Percentiles rank a stretch among this genome's conserved stretches.
Conservation (phyloP, 1,284 basidiomycete species). For the Apiotrichum veenhuisii region DNA sequence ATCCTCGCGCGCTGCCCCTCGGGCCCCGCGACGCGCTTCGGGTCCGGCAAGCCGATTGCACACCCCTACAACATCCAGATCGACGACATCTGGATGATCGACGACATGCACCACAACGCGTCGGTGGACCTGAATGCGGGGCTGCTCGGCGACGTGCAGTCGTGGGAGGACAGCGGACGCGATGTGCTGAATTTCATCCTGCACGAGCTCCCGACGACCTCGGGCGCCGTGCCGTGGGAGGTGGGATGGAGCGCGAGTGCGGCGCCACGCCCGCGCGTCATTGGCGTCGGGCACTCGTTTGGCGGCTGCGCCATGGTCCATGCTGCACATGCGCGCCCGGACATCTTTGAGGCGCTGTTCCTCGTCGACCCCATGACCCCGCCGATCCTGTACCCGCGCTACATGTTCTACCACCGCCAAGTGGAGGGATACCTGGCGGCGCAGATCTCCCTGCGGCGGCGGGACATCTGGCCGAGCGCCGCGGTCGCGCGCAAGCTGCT, state of each 20-base stretch:
- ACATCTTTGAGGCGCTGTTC: constrained; percentile 67
- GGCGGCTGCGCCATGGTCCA: constrained; percentile 65
- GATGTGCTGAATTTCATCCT: constrained; percentile 48
- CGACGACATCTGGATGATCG: constrained; percentile 75
- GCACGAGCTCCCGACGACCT: constrained; percentile 45
- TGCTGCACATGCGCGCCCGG: constrained; percentile 61
- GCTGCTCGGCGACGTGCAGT: constrained; percentile 49
- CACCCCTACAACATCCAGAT: constrained; percentile 39
- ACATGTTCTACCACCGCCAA: background rate
- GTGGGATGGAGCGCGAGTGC: constrained; percentile 51
- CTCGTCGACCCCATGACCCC: constrained; percentile 66
- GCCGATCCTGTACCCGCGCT: background rate
- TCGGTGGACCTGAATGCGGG: constrained; percentile 63
- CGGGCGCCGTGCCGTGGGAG: background rate
- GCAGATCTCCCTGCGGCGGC: constrained; percentile 53
- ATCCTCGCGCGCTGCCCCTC: constrained; percentile 38
- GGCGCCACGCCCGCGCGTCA: constrained; percentile 13
- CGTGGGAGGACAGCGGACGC: constrained; percentile 49
- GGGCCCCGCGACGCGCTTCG: background rate
- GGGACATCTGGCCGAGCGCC: constrained; percentile 57
- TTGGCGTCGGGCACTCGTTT: constrained; percentile 75
- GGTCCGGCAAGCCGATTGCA: background rate
- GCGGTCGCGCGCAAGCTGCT: background rate
- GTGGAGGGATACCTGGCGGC: constrained; percentile 19
- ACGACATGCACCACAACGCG: constrained; percentile 72